Evolutionary conservation across 2,329 filamentous ascomycete species (phyloP), one percentile per base, ranked within the genome.

Genomic region (Westerdykella ornata): DNA sequence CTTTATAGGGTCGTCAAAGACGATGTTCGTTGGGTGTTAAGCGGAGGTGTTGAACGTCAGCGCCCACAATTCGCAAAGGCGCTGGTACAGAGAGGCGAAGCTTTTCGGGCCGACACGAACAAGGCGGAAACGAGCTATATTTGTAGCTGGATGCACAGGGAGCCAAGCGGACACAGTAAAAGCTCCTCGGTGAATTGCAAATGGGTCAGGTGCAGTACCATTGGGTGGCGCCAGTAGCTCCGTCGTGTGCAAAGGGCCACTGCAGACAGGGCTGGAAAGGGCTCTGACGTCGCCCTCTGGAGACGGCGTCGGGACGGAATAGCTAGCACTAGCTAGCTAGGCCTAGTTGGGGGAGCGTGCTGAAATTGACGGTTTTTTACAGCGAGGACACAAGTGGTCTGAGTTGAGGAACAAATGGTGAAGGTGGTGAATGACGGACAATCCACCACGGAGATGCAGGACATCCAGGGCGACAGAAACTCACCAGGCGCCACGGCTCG

Each of bases 21-120:
- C 22, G 12, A 26, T 26, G 22, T 26, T 11, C 22, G 22, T 26
- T 26, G 22, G 22, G 22, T 26, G 22, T 26, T 11, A 26, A 26
- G 22, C 8, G 20, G 20, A 22, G 22, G 22, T 26, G 22, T 26
- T 26, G 8, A 26, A 26, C 12, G 22, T 26, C 22, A 26, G 22
- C 22, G 22, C 22, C 12, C 60, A 60, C 54, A 59, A 55, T 54
- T 56, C 53, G 53, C 47, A 44, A 41, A 31, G 52, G 44, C 54
- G 56, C 51, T 56, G 52, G 56, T 57, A 59, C 56, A 56, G 46
- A 19, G 45, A 57, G 53, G 50, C 58, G 58, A 62, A 62, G 62
- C 57, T 54, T 54, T 26, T 59, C 52, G 60, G 56, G 51, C 55
- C 56, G 53, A 60, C 56, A 55, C 22, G 22, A 26, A 11, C 49